These are phyloP conservation scores for Plectosphaerella plurivora DNA, from an alignment of 2,329 filamentous ascomycete genomes.

Conservation along the genomic window DNA sequence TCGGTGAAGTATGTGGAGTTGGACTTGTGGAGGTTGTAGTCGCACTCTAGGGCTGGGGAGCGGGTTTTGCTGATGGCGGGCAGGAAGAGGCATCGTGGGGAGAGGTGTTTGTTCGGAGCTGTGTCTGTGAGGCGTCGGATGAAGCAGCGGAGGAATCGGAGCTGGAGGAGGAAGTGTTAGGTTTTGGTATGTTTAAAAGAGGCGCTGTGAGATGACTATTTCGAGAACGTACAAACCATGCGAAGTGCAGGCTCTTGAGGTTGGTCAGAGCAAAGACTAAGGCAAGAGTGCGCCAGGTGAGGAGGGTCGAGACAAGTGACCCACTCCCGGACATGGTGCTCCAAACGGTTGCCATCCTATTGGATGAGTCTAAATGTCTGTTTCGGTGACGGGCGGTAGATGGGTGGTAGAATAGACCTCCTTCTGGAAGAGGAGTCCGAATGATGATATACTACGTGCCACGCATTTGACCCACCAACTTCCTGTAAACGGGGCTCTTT, in stretches of 20 bases:
- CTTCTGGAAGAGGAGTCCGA: too few species aligned
- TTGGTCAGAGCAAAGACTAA: constrained; percentile 1
- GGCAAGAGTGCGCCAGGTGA: neutral
- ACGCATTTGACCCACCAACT: too few species aligned
- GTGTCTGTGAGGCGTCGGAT: constrained; percentile 19
- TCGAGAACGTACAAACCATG: constrained; percentile 2
- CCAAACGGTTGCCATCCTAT: too few species aligned
- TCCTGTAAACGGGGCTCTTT: too few species aligned
- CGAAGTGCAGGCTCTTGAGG: constrained; percentile 3
- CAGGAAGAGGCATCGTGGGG: constrained; percentile 28
- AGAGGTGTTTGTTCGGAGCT: constrained; percentile 16
- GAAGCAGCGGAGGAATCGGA: constrained; percentile 28
- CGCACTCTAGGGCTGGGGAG: constrained; percentile 70
- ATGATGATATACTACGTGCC: too few species aligned
- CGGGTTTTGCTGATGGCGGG: constrained; percentile 55
- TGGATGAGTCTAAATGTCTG: too few species aligned
- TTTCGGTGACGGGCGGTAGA: too few species aligned
- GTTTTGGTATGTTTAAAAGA: too few species aligned
- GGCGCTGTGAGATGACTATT: neutral
- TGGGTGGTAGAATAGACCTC: too few species aligned
- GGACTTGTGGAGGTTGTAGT: constrained; percentile 81
- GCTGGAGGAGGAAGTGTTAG: constrained; percentile 9
- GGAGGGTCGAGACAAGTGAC: too few species aligned
- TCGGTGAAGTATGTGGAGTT: constrained; percentile 88
- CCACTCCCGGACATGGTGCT: too few species aligned